These are phyloP conservation scores for Penicillium sp. DNA, from an alignment of 2,329 filamentous ascomycete species.

Conservation along the genomic window DNA sequence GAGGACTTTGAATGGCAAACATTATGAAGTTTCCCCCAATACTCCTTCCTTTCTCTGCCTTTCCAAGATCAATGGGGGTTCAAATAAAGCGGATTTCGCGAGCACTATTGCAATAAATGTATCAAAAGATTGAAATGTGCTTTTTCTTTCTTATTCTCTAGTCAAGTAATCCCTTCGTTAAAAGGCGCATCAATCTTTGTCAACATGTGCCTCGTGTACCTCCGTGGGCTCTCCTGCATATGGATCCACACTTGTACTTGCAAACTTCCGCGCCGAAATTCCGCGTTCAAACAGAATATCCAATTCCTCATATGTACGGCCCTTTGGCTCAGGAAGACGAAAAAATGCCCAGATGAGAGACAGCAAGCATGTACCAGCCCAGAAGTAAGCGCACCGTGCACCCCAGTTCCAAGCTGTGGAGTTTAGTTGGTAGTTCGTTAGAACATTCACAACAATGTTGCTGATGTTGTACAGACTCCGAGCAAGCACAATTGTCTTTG, in stretches of 20 bases:
- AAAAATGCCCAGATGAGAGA: conserved; percentile 47
- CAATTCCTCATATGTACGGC: conserved; percentile 45
- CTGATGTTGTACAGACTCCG: conserved; percentile 53
- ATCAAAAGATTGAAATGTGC: not conserved
- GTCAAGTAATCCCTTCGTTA: no score
- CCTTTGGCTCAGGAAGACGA: conserved; percentile 47
- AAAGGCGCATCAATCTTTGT: not conserved
- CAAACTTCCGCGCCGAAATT: conserved; percentile 44
- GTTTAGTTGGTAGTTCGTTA: conserved; percentile 34
- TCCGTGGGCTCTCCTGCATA: conserved; percentile 13
- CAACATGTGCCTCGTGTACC: not conserved
- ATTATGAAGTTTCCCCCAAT: no score
- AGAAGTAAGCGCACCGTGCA: conserved; percentile 45
- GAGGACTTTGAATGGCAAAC: no score
- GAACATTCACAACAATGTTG: conserved; percentile 47
- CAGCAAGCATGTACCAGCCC: conserved; percentile 37
- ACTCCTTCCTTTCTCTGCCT: no score
- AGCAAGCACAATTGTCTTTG: conserved; percentile 57
- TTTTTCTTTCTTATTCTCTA: not conserved
- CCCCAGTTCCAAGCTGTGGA: conserved; percentile 41
- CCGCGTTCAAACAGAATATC: conserved; percentile 44
- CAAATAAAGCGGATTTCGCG: no score
- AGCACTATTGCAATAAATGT: no score
- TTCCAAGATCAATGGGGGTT: no score
- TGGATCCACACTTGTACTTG: conserved; percentile 35